These are phyloP conservation scores for Knoxia roxburghii DNA, from an alignment of 257 asterid genomes.

Conservation along the genomic window DNA sequence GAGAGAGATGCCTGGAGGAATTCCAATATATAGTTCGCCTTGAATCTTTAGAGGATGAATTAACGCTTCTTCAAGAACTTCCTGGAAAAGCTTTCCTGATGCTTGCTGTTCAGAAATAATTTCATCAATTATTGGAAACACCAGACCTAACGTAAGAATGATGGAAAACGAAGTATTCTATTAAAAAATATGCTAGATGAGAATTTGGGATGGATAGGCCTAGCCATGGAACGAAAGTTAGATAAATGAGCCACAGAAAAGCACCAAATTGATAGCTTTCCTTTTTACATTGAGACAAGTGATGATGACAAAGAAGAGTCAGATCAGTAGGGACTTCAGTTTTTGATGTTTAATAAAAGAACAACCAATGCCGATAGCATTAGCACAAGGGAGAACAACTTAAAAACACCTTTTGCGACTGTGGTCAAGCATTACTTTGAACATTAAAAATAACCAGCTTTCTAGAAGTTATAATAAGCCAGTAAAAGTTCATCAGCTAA, in stretches of 20 bases:
- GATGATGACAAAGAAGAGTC: neutral
- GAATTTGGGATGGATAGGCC: neutral
- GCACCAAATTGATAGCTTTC: too few species aligned
- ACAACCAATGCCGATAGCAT: neutral
- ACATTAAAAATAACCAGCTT: too few species aligned
- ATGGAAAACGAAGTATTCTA: neutral
- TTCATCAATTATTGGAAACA: constrained; percentile 8
- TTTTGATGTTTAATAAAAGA: neutral
- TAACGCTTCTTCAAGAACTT: constrained; percentile 81
- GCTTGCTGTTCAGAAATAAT: constrained; percentile 53
- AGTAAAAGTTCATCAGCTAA: neutral
- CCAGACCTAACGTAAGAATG: neutral
- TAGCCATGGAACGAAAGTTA: neutral
- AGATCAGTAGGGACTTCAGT: neutral
- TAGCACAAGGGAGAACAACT: too few species aligned
- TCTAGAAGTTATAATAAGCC: neutral
- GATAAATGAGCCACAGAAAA: neutral
- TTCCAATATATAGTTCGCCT: constrained; percentile 94
- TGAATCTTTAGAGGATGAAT: constrained; percentile 66
- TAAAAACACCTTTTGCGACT: too few species aligned
- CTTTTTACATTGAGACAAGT: too few species aligned
- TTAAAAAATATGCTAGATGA: neutral
- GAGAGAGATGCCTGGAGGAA: constrained; percentile 79
- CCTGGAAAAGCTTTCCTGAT: constrained; percentile 76
- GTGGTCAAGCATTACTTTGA: neutral